These are phyloP conservation scores for Mycena albidolilacea DNA, from an alignment of 768 basidiomycete species.

Conservation along the genomic window DNA sequence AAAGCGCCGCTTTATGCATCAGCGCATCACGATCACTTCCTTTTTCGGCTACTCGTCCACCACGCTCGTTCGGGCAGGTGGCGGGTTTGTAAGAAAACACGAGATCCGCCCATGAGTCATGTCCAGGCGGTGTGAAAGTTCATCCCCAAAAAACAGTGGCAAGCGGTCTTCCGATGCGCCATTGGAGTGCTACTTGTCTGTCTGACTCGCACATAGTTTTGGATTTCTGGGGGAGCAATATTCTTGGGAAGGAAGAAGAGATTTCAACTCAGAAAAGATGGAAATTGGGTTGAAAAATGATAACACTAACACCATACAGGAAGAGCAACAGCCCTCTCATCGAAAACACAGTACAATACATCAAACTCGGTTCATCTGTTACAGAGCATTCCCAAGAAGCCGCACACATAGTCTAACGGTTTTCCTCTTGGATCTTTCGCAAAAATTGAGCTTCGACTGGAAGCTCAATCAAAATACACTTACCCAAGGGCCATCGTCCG, in stretches of 20 bases:
- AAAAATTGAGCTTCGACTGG: neutral
- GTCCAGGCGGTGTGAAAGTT: no score
- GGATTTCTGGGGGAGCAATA: no score
- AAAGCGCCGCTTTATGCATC: neutral
- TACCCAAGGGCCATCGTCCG: slow-evolving; percentile 86
- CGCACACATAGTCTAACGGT: neutral
- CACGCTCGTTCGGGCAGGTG: slow-evolving; percentile 33
- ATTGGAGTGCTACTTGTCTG: no score
- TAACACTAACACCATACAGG: no score
- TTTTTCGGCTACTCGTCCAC: slow-evolving; percentile 28
- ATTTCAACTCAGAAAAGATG: no score
- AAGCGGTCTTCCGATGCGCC: no score
- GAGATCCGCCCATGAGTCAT: neutral
- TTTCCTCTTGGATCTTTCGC: slow-evolving; percentile 6
- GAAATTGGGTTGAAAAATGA: no score
- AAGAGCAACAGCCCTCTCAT: no score
- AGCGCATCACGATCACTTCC: slow-evolving; percentile 36
- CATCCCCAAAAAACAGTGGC: no score
- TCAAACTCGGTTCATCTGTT: neutral
- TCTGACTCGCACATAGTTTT: no score
- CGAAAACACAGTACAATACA: no score
- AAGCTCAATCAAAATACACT: slow-evolving; percentile 44
- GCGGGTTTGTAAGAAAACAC: slow-evolving; percentile 12
- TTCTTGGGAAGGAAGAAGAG: no score
- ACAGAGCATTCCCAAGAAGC: neutral